Evolutionary conservation across 805 yeast genomes (phyloP).

Genomic region (Diddensiella santjacobensis): DNA sequence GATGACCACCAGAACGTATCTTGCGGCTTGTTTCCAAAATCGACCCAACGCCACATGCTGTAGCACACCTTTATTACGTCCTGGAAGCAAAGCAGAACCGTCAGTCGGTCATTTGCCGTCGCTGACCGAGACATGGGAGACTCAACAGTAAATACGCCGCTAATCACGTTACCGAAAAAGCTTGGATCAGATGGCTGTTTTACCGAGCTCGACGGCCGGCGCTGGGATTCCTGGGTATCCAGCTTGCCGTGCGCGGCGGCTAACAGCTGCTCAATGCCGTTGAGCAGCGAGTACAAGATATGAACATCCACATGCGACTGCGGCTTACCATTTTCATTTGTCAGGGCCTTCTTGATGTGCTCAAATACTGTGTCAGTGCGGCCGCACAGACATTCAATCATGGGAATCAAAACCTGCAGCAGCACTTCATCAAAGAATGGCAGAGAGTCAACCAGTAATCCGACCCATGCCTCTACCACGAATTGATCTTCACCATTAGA

Average conservation of each 20-base stretch:
- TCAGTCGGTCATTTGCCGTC: conserved; percentile 50
- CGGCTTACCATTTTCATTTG: conserved; percentile 14
- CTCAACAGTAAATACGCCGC: conserved; percentile 75
- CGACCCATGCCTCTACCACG: conserved; percentile 46
- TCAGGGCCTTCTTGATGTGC: conserved; percentile 23
- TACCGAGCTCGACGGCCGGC: conserved; percentile 14
- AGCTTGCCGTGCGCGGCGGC: conserved; percentile 46
- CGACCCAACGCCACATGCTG: conserved; percentile 70
- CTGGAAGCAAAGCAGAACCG: conserved; percentile 61
- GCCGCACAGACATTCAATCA: conserved; percentile 49
- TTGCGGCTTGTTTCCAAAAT: conserved; percentile 28
- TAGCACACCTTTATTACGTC: conserved; percentile 54
- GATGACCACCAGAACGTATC: conserved; percentile 47
- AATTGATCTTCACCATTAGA: conserved; percentile 41
- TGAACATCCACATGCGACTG: conserved; percentile 44
- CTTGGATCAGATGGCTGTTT: conserved; percentile 41
- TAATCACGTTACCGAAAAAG: conserved; percentile 52
- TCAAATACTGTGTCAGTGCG: conserved; percentile 38
- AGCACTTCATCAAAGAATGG: conserved; percentile 49
- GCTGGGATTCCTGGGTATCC: conserved; percentile 8
- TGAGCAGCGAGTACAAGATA: conserved; percentile 41
- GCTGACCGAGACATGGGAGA: conserved; percentile 49
- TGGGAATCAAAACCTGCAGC: conserved; percentile 51
- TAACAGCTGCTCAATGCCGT: conserved; percentile 66
- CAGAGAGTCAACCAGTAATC: conserved; percentile 49